These are phyloP conservation scores for Suhomyces maxii DNA, from an alignment of 1,139 yeast species.

Conservation along the genomic window DNA sequence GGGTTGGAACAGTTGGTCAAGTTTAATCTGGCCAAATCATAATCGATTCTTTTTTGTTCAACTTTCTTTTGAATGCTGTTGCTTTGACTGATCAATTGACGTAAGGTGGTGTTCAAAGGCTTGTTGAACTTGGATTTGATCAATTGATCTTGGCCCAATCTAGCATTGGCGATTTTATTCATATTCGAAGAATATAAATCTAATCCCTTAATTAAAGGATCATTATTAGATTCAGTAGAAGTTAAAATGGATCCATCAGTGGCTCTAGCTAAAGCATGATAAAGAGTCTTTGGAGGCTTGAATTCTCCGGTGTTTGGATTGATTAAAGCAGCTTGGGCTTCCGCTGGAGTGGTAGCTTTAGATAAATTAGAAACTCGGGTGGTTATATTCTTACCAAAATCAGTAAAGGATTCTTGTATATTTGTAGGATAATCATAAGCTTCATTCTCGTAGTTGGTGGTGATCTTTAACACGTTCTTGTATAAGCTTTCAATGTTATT, in stretches of 20 bases:
- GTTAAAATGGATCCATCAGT: conserved; percentile 55
- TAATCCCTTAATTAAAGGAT: conserved; percentile 45
- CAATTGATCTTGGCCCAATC: conserved; percentile 79
- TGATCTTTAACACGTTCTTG: conserved; percentile 69
- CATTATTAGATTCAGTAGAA: conserved; percentile 46
- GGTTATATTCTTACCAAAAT: conserved; percentile 68
- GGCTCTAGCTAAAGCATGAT: conserved; percentile 82
- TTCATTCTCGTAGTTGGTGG: conserved; percentile 71
- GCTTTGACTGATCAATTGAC: conserved; percentile 65
- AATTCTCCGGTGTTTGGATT: conserved; percentile 53
- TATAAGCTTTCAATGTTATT: conserved; percentile 75
- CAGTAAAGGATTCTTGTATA: conserved; percentile 69
- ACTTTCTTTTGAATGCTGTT: conserved; percentile 73
- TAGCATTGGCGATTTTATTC: conserved; percentile 76
- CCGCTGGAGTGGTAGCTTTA: conserved; percentile 75
- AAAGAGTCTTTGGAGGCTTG: conserved; percentile 77
- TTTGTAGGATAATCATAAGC: conserved; percentile 87
- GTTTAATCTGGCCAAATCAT: conserved; percentile 73
- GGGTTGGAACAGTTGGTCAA: conserved; percentile 70
- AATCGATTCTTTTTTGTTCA: conserved; percentile 73
- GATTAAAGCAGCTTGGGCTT: conserved; percentile 77
- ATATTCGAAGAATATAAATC: conserved; percentile 45
- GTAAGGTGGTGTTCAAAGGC: conserved; percentile 63
- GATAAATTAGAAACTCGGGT: conserved; percentile 68
- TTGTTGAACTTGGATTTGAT: conserved; percentile 70